phyloP scores from a whole-genome alignment of 495 filamentous ascomycete species.

The Penicillium daleae region DNA sequence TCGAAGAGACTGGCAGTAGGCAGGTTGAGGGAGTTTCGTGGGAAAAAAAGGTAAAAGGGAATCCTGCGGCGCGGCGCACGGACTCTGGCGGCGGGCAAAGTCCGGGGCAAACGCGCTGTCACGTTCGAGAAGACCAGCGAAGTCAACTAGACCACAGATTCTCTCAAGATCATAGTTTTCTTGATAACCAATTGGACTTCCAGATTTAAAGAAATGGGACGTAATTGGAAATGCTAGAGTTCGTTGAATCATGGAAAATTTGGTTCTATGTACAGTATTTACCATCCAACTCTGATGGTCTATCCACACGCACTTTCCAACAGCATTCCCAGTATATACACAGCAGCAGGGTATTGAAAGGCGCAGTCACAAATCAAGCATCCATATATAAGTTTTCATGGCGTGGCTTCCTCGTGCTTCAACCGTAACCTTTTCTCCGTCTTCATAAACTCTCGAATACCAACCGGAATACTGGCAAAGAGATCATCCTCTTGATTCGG shows the following conservation, averaged over 20 bases:
- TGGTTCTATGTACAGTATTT: constrained; percentile 29
- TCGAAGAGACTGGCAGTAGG: neutral
- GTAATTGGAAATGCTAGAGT: neutral
- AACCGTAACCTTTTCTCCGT: constrained; percentile 89
- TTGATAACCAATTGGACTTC: neutral
- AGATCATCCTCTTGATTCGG: constrained; percentile 52
- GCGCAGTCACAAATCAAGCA: neutral
- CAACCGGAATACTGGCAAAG: constrained; percentile 84
- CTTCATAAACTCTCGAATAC: constrained; percentile 96
- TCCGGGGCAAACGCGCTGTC: neutral
- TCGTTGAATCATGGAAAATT: constrained; percentile 12
- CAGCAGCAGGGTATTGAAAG: constrained; percentile 20
- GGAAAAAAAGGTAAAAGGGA: neutral
- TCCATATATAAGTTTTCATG: constrained; percentile 17
- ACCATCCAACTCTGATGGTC: constrained; percentile 11
- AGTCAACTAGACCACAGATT: too few species aligned
- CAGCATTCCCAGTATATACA: constrained; percentile 3
- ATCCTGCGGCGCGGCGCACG: constrained; percentile 9
- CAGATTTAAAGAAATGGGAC: neutral
- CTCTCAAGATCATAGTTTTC: neutral
- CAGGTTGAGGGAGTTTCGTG: neutral
- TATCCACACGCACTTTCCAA: constrained; percentile 1
- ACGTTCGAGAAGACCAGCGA: neutral
- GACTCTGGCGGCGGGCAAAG: constrained; percentile 5
- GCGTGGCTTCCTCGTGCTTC: constrained; percentile 55